Evolutionary conservation across 1,284 basidiomycete species (phyloP).

Genomic region (Pascua sp.): DNA sequence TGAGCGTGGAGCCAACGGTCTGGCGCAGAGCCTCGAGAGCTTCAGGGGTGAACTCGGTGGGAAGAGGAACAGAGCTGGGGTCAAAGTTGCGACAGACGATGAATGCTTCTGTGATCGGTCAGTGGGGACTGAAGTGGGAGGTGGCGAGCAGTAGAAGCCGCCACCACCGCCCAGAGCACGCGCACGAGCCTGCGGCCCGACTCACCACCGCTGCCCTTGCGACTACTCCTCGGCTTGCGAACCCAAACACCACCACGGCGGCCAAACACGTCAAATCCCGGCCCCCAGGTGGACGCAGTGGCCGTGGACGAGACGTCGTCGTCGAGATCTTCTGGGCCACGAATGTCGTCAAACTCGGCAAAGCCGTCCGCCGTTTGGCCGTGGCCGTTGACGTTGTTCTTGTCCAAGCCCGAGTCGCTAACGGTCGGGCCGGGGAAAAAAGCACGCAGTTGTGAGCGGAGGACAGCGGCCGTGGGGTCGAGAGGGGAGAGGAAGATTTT

Average conservation of each 20-base stretch:
- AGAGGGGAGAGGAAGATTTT: constrained; percentile 57
- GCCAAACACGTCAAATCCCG: constrained; percentile 35
- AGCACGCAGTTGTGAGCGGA: constrained; percentile 51
- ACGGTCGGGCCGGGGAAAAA: constrained; percentile 50
- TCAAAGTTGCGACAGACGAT: constrained; percentile 55
- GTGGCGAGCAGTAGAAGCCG: not conserved
- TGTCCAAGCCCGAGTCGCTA: not conserved
- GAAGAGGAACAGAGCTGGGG: constrained; percentile 38
- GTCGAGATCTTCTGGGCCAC: constrained; percentile 21
- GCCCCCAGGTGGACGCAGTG: constrained; percentile 2
- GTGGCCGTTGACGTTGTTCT: not conserved
- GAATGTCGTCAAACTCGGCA: constrained; percentile 24
- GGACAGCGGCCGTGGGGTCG: constrained; percentile 49
- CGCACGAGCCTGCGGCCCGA: constrained; percentile 1
- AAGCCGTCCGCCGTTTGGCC: constrained; percentile 1
- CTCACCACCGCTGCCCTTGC: constrained; percentile 49
- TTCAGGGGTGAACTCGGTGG: constrained; percentile 23
- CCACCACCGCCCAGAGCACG: not conserved
- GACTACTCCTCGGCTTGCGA: constrained; percentile 48
- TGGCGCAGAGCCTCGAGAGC: constrained; percentile 29
- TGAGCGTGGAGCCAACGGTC: constrained; percentile 37
- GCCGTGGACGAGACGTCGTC: constrained; percentile 16
- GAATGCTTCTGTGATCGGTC: constrained; percentile 53
- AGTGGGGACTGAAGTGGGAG: not conserved
- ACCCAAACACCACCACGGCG: constrained; percentile 49